Evolutionary conservation across 768 basidiomycete species (phyloP).

Genomic region (Xerocomus brunneocitrinus): DNA sequence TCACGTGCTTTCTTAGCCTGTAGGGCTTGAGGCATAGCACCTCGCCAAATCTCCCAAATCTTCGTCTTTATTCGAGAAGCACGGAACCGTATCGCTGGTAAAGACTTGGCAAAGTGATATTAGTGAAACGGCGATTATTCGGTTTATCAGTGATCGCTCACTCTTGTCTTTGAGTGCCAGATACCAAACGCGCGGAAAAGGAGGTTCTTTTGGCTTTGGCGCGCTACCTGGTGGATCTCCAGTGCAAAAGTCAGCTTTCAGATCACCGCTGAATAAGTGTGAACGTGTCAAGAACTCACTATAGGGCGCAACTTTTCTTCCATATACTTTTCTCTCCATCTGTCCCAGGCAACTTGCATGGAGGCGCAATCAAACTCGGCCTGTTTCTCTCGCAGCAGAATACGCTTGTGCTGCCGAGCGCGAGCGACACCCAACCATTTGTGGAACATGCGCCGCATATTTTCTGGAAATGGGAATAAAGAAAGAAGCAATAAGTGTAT

Average conservation of each 20-base stretch:
- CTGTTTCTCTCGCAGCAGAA: slow-evolving; percentile 56
- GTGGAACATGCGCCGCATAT: slow-evolving; percentile 60
- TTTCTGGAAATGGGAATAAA: slow-evolving; percentile 41
- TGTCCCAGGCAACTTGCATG: slow-evolving; percentile 64
- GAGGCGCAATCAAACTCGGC: slow-evolving; percentile 52
- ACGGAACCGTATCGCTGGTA: slow-evolving; percentile 77
- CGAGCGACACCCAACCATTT: slow-evolving; percentile 65
- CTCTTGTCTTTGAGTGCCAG: slow-evolving; percentile 75
- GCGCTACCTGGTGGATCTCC: slow-evolving; percentile 43
- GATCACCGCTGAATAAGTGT: neutral
- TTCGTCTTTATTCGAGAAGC: slow-evolving; percentile 55
- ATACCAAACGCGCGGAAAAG: slow-evolving; percentile 64
- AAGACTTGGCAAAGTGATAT: slow-evolving; percentile 43
- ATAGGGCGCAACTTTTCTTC: slow-evolving; percentile 62
- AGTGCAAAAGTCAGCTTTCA: slow-evolving; percentile 7
- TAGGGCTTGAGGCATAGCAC: slow-evolving; percentile 64
- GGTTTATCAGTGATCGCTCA: slow-evolving; percentile 27
- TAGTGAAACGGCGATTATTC: slow-evolving; percentile 4
- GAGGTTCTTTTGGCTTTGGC: slow-evolving; percentile 55
- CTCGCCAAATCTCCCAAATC: slow-evolving; percentile 63
- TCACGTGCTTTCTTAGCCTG: slow-evolving; percentile 65
- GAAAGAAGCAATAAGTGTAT: slow-evolving; percentile 1
- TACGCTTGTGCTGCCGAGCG: slow-evolving; percentile 55
- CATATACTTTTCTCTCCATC: slow-evolving; percentile 70
- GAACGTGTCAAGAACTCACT: slow-evolving; percentile 36